phyloP scores from a whole-genome alignment of 2,329 filamentous ascomycete species.

The Aureobasidium sp. region DNA sequence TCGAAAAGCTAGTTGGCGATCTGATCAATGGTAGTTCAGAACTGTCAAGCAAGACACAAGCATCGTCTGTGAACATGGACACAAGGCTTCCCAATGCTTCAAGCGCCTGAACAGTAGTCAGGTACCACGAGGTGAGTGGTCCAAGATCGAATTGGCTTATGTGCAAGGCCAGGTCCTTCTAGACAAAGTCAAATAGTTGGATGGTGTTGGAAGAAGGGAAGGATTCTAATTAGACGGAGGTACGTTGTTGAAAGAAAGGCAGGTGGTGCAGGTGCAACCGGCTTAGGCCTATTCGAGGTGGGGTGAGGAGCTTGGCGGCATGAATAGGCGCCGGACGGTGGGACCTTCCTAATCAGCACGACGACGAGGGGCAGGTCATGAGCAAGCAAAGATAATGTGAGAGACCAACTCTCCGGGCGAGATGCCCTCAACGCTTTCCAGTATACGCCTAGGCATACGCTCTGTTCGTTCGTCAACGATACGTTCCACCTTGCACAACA shows the following conservation, averaged over 20 bases:
- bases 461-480: background rate
- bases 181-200: background rate
- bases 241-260: background rate
- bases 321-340: background rate
- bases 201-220: background rate
- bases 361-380: background rate
- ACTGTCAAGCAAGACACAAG: conserved; percentile 2
- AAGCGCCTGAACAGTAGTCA: background rate
- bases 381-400: background rate
- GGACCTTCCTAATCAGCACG: conserved; percentile 13
- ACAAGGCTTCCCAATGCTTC: background rate
- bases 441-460: background rate
- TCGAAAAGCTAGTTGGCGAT: background rate
- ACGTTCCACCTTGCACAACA: background rate
- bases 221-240: too few relatives aligned
- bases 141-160: background rate
- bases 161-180: background rate
- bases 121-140: background rate
- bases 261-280: background rate
- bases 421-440: background rate
- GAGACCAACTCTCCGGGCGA: background rate
- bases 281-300: background rate
- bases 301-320: background rate
- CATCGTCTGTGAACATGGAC: background rate
- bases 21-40: background rate